These are phyloP conservation scores for Aspergillus avenaceus DNA, from an alignment of 495 filamentous ascomycete genomes.

Conservation along the genomic window DNA sequence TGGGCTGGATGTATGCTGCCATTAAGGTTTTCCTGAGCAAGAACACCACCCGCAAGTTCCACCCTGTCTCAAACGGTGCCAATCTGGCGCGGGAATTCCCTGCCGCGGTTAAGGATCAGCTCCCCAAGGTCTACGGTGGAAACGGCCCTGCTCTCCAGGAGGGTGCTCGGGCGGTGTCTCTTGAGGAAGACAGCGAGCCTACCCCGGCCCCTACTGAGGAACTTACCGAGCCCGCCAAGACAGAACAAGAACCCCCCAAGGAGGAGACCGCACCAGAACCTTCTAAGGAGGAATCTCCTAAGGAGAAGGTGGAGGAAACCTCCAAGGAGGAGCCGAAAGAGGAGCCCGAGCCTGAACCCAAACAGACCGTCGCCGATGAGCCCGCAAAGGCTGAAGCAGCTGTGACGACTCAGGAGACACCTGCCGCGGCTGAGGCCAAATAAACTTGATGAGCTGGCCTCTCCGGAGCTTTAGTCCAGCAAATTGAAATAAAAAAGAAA, in stretches of 20 bases:
- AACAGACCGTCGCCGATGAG: slow-evolving; percentile 2
- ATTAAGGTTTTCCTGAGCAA: slow-evolving; percentile 76
- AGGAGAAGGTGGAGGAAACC: slow-evolving; percentile 11
- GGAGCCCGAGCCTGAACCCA: slow-evolving; percentile 11
- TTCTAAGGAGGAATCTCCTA: slow-evolving; percentile 11
- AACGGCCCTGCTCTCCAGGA: slow-evolving; percentile 45
- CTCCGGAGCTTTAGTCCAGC: background rate
- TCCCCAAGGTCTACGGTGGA: slow-evolving; percentile 70
- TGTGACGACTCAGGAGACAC: slow-evolving; percentile 13
- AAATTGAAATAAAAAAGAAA: slow-evolving; percentile 2
- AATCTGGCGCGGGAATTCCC: slow-evolving; percentile 63
- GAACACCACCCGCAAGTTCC: slow-evolving; percentile 83
- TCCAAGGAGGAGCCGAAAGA: slow-evolving; percentile 14
- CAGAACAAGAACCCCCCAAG: slow-evolving; percentile 6
- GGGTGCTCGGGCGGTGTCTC: slow-evolving; percentile 22
- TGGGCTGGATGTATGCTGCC: slow-evolving; percentile 78
- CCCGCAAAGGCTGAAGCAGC: slow-evolving; percentile 5
- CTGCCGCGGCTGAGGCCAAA: slow-evolving; percentile 21
- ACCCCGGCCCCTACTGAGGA: slow-evolving; percentile 11
- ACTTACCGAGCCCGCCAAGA: slow-evolving; percentile 1
- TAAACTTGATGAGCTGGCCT: slow-evolving; percentile 8
- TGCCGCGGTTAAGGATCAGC: slow-evolving; percentile 47
- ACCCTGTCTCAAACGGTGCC: slow-evolving; percentile 72
- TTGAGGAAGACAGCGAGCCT: slow-evolving; percentile 14
- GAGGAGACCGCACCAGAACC: slow-evolving; percentile 18